Conservation (phyloP, 306 rosid genomes). For the Sophora flavescens region DNA sequence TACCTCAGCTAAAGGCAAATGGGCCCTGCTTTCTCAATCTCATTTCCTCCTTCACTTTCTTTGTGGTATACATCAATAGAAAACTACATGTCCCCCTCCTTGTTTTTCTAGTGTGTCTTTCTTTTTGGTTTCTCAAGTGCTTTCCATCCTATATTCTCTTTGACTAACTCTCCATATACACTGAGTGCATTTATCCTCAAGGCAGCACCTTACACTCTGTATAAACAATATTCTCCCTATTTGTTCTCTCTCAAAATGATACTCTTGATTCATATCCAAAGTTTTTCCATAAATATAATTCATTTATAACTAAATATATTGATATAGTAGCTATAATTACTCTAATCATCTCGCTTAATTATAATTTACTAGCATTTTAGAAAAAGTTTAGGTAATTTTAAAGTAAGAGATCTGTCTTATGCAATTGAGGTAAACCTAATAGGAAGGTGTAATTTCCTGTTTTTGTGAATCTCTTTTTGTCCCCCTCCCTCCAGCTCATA, state of each 20-base stretch:
- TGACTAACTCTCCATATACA: conserved; percentile 41
- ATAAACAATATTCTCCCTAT: neutral
- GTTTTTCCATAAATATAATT: neutral
- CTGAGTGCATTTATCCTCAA: conserved; percentile 29
- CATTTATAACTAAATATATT: neutral
- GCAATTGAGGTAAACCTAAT: no score
- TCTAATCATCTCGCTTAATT: neutral
- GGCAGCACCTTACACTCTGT: conserved; percentile 34
- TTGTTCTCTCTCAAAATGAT: neutral
- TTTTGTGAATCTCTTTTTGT: neutral
- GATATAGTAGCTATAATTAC: conserved; percentile 10
- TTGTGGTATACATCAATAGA: conserved; percentile 54
- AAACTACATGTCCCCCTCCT: conserved; percentile 46
- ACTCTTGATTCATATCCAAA: conserved; percentile 2
- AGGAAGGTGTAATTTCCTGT: no score
- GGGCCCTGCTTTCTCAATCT: conserved; percentile 62
- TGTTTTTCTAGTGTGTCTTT: conserved; percentile 34
- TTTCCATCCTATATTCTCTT: conserved; percentile 46
- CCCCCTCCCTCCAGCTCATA: conserved; percentile 5
- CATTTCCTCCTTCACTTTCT: conserved; percentile 55
- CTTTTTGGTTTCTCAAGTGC: conserved; percentile 49
- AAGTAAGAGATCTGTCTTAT: no score
- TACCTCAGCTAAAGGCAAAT: conserved; percentile 53
- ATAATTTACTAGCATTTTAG: neutral
- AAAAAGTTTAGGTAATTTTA: no score